These are phyloP conservation scores for Dendrobium huoshanense DNA, from an alignment of 106 monocot species.

Conservation along the genomic window DNA sequence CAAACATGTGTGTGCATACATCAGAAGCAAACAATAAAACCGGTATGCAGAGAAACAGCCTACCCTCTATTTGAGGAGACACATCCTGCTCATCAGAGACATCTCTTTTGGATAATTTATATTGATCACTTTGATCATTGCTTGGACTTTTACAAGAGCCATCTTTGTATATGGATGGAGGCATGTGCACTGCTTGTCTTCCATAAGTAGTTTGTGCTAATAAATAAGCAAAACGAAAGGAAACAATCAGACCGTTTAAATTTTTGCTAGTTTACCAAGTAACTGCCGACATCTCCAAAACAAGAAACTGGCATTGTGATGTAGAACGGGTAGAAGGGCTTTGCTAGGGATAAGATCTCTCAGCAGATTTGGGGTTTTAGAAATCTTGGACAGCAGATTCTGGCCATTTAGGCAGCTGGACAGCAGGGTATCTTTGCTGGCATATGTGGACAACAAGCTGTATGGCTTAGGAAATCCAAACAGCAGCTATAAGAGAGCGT, in stretches of 20 bases:
- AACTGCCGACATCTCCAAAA: background rate
- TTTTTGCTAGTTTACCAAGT: background rate
- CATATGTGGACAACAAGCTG: too few relatives aligned
- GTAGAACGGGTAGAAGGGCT: too few relatives aligned
- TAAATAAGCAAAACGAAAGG: background rate
- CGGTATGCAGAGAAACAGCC: background rate
- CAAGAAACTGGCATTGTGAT: background rate
- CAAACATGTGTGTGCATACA: background rate
- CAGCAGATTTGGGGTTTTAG: too few relatives aligned
- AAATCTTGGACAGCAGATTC: too few relatives aligned
- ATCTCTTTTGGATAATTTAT: background rate
- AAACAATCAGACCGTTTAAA: background rate
- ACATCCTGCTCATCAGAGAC: background rate
- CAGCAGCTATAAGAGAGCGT: too few relatives aligned
- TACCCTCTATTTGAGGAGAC: background rate
- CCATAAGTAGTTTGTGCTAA: background rate
- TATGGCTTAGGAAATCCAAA: too few relatives aligned
- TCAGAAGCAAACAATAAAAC: background rate
- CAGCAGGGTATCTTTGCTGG: too few relatives aligned
- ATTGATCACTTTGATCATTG: background rate
- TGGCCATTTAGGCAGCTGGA: too few relatives aligned
- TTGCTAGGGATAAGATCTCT: too few relatives aligned
- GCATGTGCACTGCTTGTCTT: background rate
- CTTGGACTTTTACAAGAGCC: background rate
- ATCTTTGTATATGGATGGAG: background rate